These are phyloP conservation scores for Fusarium redolens DNA, from an alignment of 2,329 filamentous ascomycete genomes.

Conservation along the genomic window DNA sequence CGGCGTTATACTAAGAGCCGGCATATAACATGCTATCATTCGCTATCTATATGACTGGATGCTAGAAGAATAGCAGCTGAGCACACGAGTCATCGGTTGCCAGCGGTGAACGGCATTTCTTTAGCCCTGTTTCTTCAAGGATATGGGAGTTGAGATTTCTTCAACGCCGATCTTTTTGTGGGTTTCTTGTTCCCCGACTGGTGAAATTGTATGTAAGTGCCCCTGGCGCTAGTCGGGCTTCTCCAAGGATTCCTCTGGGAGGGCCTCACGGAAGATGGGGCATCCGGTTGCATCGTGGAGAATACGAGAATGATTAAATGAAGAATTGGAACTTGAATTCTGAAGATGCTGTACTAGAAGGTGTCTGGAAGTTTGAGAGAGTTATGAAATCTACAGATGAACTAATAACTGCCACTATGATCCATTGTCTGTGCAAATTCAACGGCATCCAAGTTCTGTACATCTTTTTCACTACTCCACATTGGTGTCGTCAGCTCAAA, in stretches of 20 bases:
- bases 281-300: background rate
- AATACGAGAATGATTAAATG: background rate
- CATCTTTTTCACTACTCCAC: background rate
- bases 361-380: background rate
- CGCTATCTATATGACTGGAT: background rate
- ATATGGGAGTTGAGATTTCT: conserved; percentile 2
- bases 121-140: background rate
- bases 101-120: background rate
- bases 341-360: background rate
- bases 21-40: background rate
- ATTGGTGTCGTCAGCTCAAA: background rate
- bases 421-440: conserved; percentile 2
- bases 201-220: background rate
- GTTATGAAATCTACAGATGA: background rate
- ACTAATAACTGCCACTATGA: background rate
- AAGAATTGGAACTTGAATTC: accelerated
- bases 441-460: background rate
- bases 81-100: conserved; percentile 7
- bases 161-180: conserved; percentile 9
- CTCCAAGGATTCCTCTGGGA: background rate
- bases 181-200: background rate
- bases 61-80: background rate
- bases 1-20: background rate
- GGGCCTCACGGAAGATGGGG: background rate
- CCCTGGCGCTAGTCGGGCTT: conserved; percentile 9